phyloP scores from a whole-genome alignment of 2,329 filamentous ascomycete species.

The Penicillium carneum region DNA sequence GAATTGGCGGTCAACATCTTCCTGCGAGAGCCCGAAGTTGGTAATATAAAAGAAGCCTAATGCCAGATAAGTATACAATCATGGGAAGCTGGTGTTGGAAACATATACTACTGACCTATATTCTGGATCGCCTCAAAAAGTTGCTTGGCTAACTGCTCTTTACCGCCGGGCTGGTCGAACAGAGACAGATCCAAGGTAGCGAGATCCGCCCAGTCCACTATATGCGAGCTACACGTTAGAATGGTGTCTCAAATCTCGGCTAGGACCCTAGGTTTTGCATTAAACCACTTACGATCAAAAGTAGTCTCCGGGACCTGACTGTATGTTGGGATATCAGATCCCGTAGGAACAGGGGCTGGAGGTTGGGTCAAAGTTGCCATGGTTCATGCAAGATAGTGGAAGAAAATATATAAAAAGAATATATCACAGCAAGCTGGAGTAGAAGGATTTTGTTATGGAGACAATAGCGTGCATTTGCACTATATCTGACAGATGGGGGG shows the following conservation, averaged over 20 bases:
- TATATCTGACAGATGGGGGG: background rate
- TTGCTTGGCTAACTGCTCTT: constrained; percentile 60
- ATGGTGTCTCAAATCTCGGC: background rate
- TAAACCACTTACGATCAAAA: constrained; percentile 18
- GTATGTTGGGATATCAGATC: constrained; percentile 19
- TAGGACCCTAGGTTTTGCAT: no score
- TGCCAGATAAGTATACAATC: constrained; percentile 7
- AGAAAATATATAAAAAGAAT: background rate
- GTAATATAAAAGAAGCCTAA: constrained; percentile 67
- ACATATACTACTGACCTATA: constrained; percentile 40
- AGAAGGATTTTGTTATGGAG: background rate
- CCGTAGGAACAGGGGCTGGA: background rate
- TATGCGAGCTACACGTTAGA: constrained; percentile 1
- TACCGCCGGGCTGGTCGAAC: constrained; percentile 61
- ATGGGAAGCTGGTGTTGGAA: fast-evolving
- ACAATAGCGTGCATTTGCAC: background rate
- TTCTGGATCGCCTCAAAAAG: constrained; percentile 60
- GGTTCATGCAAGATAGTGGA: background rate
- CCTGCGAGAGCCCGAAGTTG: constrained; percentile 65
- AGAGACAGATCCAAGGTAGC: constrained; percentile 63
- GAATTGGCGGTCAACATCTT: constrained; percentile 66
- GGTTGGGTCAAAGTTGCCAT: constrained; percentile 15
- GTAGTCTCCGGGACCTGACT: constrained; percentile 22
- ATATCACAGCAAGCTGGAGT: background rate
- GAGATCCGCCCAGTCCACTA: constrained; percentile 60